Percentiles rank a stretch among this genome's conserved stretches.
These are phyloP conservation scores for Mycena floridula DNA, from an alignment of 768 basidiomycete genomes.

Conservation along the genomic window DNA sequence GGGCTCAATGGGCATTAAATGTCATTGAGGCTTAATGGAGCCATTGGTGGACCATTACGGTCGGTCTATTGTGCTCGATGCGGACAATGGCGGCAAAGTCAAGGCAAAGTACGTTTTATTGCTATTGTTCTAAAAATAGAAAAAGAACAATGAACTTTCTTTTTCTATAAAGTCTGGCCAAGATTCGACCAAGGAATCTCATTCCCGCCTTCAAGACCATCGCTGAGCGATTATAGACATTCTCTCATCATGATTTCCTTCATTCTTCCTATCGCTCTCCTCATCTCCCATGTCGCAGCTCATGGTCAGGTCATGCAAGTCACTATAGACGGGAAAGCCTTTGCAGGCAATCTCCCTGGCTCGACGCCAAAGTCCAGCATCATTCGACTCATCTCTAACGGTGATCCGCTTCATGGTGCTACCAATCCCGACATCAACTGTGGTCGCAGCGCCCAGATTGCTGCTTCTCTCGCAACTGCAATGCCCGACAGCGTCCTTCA, in stretches of 20 bases:
- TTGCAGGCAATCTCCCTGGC: slow-evolving; percentile 27
- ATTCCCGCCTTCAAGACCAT: no score
- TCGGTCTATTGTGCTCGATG: no score
- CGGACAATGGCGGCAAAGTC: no score
- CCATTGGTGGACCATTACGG: no score
- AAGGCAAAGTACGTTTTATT: no score
- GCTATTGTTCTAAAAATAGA: no score
- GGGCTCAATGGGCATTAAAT: no score
- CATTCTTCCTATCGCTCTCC: slow-evolving; percentile 13
- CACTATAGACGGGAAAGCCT: slow-evolving; percentile 33
- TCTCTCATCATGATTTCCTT: background rate
- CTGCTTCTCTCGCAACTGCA: slow-evolving; percentile 43
- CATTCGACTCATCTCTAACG: slow-evolving; percentile 31
- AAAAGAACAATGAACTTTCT: no score
- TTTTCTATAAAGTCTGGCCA: no score
- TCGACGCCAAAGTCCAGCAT: slow-evolving; percentile 17
- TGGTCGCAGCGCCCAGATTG: slow-evolving; percentile 46
- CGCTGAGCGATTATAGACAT: no score
- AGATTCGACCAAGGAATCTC: no score
- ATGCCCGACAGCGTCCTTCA: slow-evolving; percentile 52
- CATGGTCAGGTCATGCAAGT: slow-evolving; percentile 38
- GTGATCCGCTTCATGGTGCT: slow-evolving; percentile 46
- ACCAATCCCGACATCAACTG: slow-evolving; percentile 53
- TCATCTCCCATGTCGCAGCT: slow-evolving; percentile 31
- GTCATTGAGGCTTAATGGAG: no score